phyloP scores from a whole-genome alignment of 2,329 filamentous ascomycete genomes.

The Pyricularia grisea region DNA sequence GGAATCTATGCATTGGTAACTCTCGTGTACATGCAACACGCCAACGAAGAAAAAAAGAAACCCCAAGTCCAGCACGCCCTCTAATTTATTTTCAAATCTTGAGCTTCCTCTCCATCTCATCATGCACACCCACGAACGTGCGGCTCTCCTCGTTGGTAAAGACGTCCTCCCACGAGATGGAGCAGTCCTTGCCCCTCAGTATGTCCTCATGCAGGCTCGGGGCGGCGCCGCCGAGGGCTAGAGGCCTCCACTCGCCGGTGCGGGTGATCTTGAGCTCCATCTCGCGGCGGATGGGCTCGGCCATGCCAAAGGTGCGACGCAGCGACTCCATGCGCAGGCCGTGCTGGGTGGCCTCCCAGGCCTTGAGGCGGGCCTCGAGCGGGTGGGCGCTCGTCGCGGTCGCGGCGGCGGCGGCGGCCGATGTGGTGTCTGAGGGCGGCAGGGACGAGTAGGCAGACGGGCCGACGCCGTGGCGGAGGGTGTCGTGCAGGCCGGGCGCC shows the following conservation, averaged over 20 bases:
- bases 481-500: conserved; percentile 87
- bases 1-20: neutral
- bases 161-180: conserved; percentile 88
- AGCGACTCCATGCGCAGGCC: conserved; percentile 79
- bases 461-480: conserved; percentile 74
- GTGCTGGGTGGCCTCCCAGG: conserved; percentile 88
- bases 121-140: conserved; percentile 65
- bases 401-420: conserved; percentile 34
- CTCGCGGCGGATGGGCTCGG: conserved; percentile 80
- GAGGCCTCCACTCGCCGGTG: conserved; percentile 71
- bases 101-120: conserved; percentile 89
- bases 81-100: conserved; percentile 48
- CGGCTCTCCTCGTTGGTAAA: conserved; percentile 71
- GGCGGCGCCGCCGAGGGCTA: conserved; percentile 47
- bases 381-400: conserved; percentile 61
- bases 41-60: neutral
- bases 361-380: conserved; percentile 78
- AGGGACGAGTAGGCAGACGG: conserved; percentile 41
- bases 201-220: conserved; percentile 83
- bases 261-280: conserved; percentile 92
- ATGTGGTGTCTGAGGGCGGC: conserved; percentile 18
- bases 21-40: neutral
- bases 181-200: conserved; percentile 66
- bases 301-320: conserved; percentile 80
- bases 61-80: neutral